These are phyloP conservation scores for Starmera dryadoides DNA, from an alignment of 805 yeast species.

Conservation along the genomic window DNA sequence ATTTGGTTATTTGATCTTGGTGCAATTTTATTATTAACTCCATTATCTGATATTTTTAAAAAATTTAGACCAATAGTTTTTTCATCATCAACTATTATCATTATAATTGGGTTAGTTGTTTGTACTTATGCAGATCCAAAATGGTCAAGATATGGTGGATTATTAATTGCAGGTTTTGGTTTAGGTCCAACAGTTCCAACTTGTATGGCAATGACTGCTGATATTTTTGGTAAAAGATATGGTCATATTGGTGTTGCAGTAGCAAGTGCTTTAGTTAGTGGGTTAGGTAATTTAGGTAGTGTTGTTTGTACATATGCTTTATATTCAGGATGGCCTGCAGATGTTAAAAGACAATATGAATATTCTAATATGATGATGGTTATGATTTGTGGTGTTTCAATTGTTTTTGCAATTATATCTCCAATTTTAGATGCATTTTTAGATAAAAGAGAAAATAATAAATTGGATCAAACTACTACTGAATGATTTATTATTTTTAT, in stretches of 20 bases:
- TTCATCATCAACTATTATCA: conserved; percentile 52
- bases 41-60: conserved; percentile 67
- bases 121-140: conserved; percentile 66
- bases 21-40: conserved; percentile 69
- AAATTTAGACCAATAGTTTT: conserved; percentile 56
- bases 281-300: conserved; percentile 81
- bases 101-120: conserved; percentile 68
- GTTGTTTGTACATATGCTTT: conserved; percentile 83
- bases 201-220: conserved; percentile 77
- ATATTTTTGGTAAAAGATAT: conserved; percentile 59
- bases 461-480: background rate
- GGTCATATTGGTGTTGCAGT: conserved; percentile 86
- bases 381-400: conserved; percentile 67
- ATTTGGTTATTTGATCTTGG: conserved; percentile 83
- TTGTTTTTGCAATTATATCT: conserved; percentile 34
- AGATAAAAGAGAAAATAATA: background rate
- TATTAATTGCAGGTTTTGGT: conserved; percentile 78
- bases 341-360: conserved; percentile 48
- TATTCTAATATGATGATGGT: conserved; percentile 83
- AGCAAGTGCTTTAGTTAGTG: conserved; percentile 75
- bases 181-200: conserved; percentile 90
- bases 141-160: conserved; percentile 78
- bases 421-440: conserved; percentile 6
- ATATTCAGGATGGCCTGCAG: conserved; percentile 84
- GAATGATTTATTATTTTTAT: too few relatives aligned